Conservation (phyloP, 177 flowering plant genomes). For the Vitis hybrid region DNA sequence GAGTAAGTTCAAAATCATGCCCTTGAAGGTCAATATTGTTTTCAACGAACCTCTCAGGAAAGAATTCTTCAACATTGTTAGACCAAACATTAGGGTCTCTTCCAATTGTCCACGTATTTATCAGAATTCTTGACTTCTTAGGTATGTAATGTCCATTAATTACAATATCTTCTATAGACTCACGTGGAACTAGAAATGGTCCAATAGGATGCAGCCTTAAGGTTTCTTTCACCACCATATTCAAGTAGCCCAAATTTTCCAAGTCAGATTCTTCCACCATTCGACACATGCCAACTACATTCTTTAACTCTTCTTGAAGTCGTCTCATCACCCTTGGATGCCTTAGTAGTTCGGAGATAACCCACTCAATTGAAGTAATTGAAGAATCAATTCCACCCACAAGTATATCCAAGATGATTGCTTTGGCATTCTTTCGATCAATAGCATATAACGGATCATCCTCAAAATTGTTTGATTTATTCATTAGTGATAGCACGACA, state of each 20-base stretch:
- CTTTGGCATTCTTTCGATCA: background rate
- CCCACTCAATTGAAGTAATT: background rate
- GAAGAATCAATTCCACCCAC: background rate
- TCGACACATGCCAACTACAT: slow-evolving; percentile 8
- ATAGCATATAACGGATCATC: background rate
- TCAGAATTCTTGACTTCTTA: no score
- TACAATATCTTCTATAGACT: background rate
- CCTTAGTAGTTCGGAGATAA: background rate
- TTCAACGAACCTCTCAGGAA: slow-evolving; percentile 24
- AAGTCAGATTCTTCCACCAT: background rate
- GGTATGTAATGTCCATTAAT: no score
- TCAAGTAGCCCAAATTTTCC: background rate
- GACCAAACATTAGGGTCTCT: background rate
- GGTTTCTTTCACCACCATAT: no score
- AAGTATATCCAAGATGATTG: slow-evolving; percentile 7
- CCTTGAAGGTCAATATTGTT: slow-evolving; percentile 26
- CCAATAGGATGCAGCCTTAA: background rate
- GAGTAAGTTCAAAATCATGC: slow-evolving; percentile 22
- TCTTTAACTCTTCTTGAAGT: slow-evolving; percentile 14
- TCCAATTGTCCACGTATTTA: no score
- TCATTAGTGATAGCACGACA: slow-evolving; percentile 1
- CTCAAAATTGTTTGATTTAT: background rate
- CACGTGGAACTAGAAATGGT: background rate
- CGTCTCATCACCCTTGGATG: slow-evolving; percentile 1
- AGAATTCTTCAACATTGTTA: slow-evolving; percentile 11